Evolutionary conservation across 1,284 basidiomycete species (phyloP).

Genomic region (Leccinum subrobustum): DNA sequence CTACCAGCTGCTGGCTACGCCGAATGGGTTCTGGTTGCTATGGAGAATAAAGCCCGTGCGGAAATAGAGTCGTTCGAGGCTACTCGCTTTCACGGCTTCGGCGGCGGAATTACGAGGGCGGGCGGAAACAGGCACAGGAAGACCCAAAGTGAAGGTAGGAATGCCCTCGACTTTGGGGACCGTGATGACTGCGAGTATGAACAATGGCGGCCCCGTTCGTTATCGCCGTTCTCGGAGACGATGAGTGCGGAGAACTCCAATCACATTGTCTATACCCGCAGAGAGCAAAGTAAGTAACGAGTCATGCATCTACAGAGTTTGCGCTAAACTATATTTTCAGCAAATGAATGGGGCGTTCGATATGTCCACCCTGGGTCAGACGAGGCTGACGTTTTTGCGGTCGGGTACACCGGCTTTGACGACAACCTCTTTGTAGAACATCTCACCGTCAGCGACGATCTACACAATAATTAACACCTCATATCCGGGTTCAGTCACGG

Average conservation of each 20-base stretch:
- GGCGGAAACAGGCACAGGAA: slow-evolving; percentile 16
- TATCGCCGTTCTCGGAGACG: slow-evolving; percentile 23
- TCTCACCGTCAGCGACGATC: slow-evolving; percentile 22
- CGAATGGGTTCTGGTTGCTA: slow-evolving; percentile 27
- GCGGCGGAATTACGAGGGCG: background rate
- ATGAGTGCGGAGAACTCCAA: slow-evolving; percentile 22
- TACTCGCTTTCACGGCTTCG: background rate
- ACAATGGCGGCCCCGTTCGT: slow-evolving; percentile 18
- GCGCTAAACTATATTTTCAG: slow-evolving; percentile 18
- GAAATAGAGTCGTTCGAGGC: slow-evolving; percentile 23
- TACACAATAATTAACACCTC: slow-evolving; percentile 28
- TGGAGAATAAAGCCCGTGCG: slow-evolving; percentile 17
- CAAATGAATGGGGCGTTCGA: slow-evolving; percentile 34
- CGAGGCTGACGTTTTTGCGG: slow-evolving; percentile 23
- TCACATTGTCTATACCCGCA: slow-evolving; percentile 30
- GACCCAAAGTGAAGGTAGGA: slow-evolving; percentile 29
- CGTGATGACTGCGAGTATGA: slow-evolving; percentile 17
- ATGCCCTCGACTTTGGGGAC: slow-evolving; percentile 32
- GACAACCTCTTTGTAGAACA: slow-evolving; percentile 28
- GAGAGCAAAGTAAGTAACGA: slow-evolving; percentile 19
- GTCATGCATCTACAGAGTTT: background rate
- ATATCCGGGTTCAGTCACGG: slow-evolving; percentile 19
- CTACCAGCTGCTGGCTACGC: slow-evolving; percentile 29
- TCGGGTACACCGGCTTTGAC: slow-evolving; percentile 26
- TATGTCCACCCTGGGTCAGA: slow-evolving; percentile 6